Percentiles rank a stretch among this genome's conserved stretches.
Conservation (phyloP, 768 basidiomycete genomes). For the Dacryopinax primogenitus region DNA sequence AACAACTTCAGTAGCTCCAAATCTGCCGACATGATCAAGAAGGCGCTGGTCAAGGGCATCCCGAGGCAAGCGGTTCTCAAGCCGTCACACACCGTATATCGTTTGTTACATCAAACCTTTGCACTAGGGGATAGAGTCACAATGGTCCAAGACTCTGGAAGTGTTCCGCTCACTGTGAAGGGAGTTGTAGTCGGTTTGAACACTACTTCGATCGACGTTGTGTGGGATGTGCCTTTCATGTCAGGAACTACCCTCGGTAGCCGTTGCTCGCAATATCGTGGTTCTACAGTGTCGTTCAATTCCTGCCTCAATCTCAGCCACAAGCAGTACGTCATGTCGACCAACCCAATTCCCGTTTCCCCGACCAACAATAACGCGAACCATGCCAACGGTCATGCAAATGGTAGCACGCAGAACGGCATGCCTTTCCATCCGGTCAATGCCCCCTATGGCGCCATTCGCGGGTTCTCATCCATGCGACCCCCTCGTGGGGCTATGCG, state of each 20-base stretch:
- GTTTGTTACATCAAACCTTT: conserved; percentile 80
- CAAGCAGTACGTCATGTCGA: conserved; percentile 72
- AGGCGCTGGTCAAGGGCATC: conserved; percentile 84
- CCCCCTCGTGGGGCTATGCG: background rate
- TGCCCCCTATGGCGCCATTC: background rate
- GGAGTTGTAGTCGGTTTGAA: conserved; percentile 89
- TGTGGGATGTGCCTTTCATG: conserved; percentile 95
- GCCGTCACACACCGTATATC: conserved; percentile 76
- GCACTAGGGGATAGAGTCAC: conserved; percentile 83
- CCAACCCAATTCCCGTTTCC: conserved; percentile 34
- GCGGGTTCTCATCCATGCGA: background rate
- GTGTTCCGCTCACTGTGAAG: conserved; percentile 79
- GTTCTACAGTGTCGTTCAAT: conserved; percentile 74
- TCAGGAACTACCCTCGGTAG: conserved; percentile 76
- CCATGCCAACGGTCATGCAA: background rate
- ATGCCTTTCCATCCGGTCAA: background rate
- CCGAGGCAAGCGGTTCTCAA: conserved; percentile 89
- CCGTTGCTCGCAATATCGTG: conserved; percentile 84
- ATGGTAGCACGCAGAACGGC: background rate
- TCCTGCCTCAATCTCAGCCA: conserved; percentile 79
- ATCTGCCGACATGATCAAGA: conserved; percentile 57
- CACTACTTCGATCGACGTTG: conserved; percentile 77
- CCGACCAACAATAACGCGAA: background rate
- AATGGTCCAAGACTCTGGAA: conserved; percentile 91
- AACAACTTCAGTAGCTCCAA: conserved; percentile 53